Evolutionary conservation across 257 asterid species (phyloP), one percentile per base, ranked within the genome.

Genomic region (Rauvolfia tetraphylla): DNA sequence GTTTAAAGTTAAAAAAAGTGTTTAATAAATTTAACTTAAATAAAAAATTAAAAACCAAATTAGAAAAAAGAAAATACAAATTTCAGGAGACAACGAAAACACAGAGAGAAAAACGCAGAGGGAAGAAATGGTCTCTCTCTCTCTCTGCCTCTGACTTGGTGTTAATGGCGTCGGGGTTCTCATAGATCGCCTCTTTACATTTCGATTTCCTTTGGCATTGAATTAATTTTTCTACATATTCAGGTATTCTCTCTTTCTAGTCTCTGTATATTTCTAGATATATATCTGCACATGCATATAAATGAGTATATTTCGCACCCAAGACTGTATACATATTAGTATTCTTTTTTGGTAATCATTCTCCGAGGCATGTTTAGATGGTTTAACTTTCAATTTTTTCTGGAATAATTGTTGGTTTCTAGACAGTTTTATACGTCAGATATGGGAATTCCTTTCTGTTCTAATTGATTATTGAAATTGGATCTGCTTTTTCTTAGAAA

Each of bases 161-260:
- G 80, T 53, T 56, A 41, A 76, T 81, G 81, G 84, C 75, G 81
- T 46, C 78, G 31, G 81, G 66, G 69, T 54, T 72, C 58, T 58
- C 51, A 41, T 66, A 39, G 71, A 71, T 71, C 71, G 25, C 48
- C 72, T 48, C 69, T 29, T 62, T 18, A 33, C 71, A 6, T 38
- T 76, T 67, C 22, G 53, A 23, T 75, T 65, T 80, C 80, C 62
- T 13, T 62, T 70, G 25, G 23, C 75, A 54, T 42, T 27, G 5
- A 36, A 8, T 75, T 65, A n/a, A 57, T 61, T 41, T 38, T 74
- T 61, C 53, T 62, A n/a, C 54, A 18, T 74, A 54, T 70, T 49
- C 82, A 54, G 82, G 82, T 74, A 46, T 34, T 75, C 44, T 42
- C 51, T 66, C 39, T 31, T 41, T 62, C 67, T 15, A 46, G 38